A percentile compares a stretch with the other conserved stretches of the same genome.
phyloP scores from a whole-genome alignment of 2,329 filamentous ascomycete genomes.

The Fusarium beomiforme region DNA sequence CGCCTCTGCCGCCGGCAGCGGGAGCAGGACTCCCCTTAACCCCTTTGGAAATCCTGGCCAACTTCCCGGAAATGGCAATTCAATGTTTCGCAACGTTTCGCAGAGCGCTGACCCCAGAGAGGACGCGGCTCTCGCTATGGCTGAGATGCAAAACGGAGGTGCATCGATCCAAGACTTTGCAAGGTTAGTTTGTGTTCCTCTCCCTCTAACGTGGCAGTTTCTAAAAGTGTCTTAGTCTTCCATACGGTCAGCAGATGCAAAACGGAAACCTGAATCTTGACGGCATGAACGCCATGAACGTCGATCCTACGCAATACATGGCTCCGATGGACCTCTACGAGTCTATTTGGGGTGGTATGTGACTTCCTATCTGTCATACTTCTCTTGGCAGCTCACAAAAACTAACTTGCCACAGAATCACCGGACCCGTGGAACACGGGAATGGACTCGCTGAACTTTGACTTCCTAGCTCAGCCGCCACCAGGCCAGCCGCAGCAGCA shows the following conservation, averaged over 20 bases:
- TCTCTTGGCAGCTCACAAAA: neutral
- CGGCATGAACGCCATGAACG: slow-evolving; percentile 60
- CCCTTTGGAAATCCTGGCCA: slow-evolving; percentile 40
- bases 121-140: slow-evolving; percentile 71
- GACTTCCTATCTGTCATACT: neutral
- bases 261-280: slow-evolving; percentile 50
- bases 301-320: slow-evolving; percentile 68
- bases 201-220: neutral
- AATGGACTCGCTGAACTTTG: slow-evolving; percentile 67
- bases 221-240: slow-evolving; percentile 43
- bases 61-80: slow-evolving; percentile 35
- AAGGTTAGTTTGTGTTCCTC: slow-evolving; percentile 43
- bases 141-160: slow-evolving; percentile 69
- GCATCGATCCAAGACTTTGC: slow-evolving; percentile 58
- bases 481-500: slow-evolving; percentile 67
- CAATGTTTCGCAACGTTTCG: slow-evolving; percentile 42
- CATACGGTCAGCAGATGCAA: slow-evolving; percentile 53
- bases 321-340: slow-evolving; percentile 75
- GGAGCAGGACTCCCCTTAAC: slow-evolving; percentile 55
- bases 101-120: slow-evolving; percentile 63
- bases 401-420: slow-evolving; percentile 57
- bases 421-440: slow-evolving; percentile 68
- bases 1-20: slow-evolving; percentile 57
- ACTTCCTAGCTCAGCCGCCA: slow-evolving; percentile 68
- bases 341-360: slow-evolving; percentile 74